phyloP scores from a whole-genome alignment of 306 rosid species.

The Hylodesmum podocarpum region DNA sequence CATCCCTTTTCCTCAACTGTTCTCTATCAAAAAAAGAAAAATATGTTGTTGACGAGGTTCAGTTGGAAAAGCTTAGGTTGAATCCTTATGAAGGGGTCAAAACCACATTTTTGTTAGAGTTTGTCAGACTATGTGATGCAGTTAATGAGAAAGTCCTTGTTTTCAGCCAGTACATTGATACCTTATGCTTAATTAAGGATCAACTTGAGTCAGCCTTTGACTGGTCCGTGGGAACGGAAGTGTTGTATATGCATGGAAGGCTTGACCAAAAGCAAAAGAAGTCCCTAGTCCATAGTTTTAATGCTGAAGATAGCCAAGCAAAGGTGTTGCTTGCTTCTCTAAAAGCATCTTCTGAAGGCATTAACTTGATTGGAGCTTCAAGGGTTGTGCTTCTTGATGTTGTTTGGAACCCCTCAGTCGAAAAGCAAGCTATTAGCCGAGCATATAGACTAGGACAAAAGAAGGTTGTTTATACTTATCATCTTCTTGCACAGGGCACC shows the following conservation, averaged over 20 bases:
- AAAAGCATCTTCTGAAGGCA: constrained; percentile 41
- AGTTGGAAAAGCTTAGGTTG: constrained; percentile 5
- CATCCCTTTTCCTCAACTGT: constrained; percentile 36
- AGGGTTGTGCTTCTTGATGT: constrained; percentile 49
- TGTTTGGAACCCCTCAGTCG: constrained; percentile 44
- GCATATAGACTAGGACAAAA: constrained; percentile 44
- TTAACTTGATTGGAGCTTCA: constrained; percentile 43
- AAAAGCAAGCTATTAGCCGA: constrained; percentile 40
- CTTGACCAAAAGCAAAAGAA: constrained; percentile 20
- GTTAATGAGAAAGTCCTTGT: constrained; percentile 40
- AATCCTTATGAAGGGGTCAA: constrained; percentile 32
- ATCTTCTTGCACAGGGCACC: constrained; percentile 33
- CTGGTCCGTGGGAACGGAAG: constrained; percentile 26
- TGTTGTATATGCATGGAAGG: constrained; percentile 18
- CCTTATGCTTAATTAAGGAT: constrained; percentile 18
- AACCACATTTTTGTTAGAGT: constrained; percentile 39
- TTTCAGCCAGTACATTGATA: constrained; percentile 35
- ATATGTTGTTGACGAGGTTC: constrained; percentile 7
- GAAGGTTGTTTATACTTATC: constrained; percentile 37
- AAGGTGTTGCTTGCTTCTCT: constrained; percentile 38
- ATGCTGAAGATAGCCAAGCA: constrained; percentile 28
- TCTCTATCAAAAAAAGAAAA: neutral
- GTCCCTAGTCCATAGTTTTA: constrained; percentile 24
- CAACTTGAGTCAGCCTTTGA: constrained; percentile 26
- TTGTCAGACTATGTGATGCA: constrained; percentile 30